Percentiles rank a stretch among this genome's conserved stretches.
Conservation (phyloP, 805 yeast species). For the Ogataea chonburiensis region DNA sequence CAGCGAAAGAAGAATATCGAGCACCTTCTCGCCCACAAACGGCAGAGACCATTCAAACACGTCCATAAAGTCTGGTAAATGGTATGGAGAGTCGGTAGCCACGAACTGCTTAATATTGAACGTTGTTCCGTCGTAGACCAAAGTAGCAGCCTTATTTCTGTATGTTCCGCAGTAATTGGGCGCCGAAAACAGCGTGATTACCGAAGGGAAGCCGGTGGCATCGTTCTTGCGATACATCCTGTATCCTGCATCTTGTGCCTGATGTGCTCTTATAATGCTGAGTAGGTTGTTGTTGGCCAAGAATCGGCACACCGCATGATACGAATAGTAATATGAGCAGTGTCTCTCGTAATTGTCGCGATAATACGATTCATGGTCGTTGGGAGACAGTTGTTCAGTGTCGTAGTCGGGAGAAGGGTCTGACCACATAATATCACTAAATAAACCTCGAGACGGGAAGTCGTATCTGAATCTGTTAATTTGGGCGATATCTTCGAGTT, state of each 20-base stretch:
- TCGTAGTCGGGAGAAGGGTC: conserved; percentile 92
- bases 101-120: conserved; percentile 95
- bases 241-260: conserved; percentile 96
- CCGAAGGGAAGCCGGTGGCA: conserved; percentile 82
- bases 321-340: conserved; percentile 86
- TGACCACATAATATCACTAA: conserved; percentile 95
- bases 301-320: conserved; percentile 74
- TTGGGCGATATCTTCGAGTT: conserved; percentile 64
- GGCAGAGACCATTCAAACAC: conserved; percentile 97
- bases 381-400: conserved; percentile 37
- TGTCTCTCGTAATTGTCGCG: conserved; percentile 77
- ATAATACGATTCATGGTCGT: conserved; percentile 44
- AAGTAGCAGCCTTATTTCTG: conserved; percentile 89
- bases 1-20: conserved; percentile 87
- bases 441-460: conserved; percentile 87
- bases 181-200: conserved; percentile 89
- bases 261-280: conserved; percentile 90
- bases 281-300: conserved; percentile 73
- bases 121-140: conserved; percentile 86
- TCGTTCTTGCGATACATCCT: conserved; percentile 85
- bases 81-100: conserved; percentile 87
- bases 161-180: conserved; percentile 91
- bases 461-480: conserved; percentile 76
- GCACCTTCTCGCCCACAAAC: conserved; percentile 92
- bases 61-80: conserved; percentile 96